Conservation (phyloP, 1,284 basidiomycete genomes). For the Trametes polyzona region DNA sequence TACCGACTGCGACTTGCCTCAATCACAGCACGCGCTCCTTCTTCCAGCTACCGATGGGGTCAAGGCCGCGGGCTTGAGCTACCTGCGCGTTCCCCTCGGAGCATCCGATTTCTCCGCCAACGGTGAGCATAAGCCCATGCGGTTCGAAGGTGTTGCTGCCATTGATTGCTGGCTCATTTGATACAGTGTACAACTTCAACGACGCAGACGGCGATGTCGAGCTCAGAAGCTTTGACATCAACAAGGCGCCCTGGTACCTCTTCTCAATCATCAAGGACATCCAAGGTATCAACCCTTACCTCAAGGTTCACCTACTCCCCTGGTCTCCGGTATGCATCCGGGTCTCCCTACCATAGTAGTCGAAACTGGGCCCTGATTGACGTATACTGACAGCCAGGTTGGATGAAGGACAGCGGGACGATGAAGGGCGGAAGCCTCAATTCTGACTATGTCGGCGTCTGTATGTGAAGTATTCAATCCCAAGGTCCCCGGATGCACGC, state of each 20-base stretch:
- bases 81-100: slow-evolving; percentile 56
- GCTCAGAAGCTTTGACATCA: slow-evolving; percentile 45
- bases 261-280: slow-evolving; percentile 52
- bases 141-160: no score
- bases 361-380: not conserved
- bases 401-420: slow-evolving; percentile 52
- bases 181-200: slow-evolving; percentile 51
- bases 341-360: not conserved
- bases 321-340: slow-evolving; percentile 52
- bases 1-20: not conserved
- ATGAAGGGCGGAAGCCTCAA: slow-evolving; percentile 51
- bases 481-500: not conserved
- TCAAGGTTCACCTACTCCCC: slow-evolving; percentile 50
- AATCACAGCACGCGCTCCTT: not conserved
- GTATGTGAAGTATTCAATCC: slow-evolving; percentile 34
- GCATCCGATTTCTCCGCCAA: slow-evolving; percentile 49
- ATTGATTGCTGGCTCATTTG: not conserved
- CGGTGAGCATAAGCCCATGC: slow-evolving; percentile 15
- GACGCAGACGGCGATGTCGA: slow-evolving; percentile 47
- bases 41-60: slow-evolving; percentile 47
- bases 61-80: slow-evolving; percentile 50
- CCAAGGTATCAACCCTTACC: slow-evolving; percentile 42
- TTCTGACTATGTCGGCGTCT: slow-evolving; percentile 39
- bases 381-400: slow-evolving; percentile 44
- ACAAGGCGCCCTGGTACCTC: slow-evolving; percentile 49